Evolutionary conservation across 805 yeast species (phyloP).

Genomic region (Jamesozyma gamospora): DNA sequence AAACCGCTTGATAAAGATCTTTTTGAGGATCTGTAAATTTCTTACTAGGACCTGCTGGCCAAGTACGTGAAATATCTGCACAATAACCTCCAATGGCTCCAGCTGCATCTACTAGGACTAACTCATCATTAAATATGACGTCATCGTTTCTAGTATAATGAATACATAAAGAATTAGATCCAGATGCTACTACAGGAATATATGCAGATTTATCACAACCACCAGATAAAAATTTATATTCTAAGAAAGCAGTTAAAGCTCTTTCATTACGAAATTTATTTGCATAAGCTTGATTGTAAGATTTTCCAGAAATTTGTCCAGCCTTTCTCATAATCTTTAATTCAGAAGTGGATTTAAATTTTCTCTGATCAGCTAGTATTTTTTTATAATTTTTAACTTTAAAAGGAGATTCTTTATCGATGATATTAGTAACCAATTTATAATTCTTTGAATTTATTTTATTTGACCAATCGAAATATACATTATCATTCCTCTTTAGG

Average conservation of each 20-base stretch:
- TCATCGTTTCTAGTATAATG: slow-evolving; percentile 94
- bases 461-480: slow-evolving; percentile 44
- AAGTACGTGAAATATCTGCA: slow-evolving; percentile 90
- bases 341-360: slow-evolving; percentile 68
- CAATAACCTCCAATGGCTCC: slow-evolving; percentile 91
- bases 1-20: slow-evolving; percentile 81
- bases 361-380: slow-evolving; percentile 35
- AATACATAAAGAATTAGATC: slow-evolving; percentile 77
- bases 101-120: slow-evolving; percentile 91
- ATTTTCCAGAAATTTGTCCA: slow-evolving; percentile 71
- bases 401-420: background rate
- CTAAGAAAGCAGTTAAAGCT: slow-evolving; percentile 68
- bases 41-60: slow-evolving; percentile 67
- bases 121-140: slow-evolving; percentile 59
- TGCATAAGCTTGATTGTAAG: slow-evolving; percentile 75
- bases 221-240: slow-evolving; percentile 69
- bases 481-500: slow-evolving; percentile 37
- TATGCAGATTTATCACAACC: slow-evolving; percentile 90
- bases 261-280: slow-evolving; percentile 59
- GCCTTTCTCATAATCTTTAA: slow-evolving; percentile 72
- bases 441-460: background rate
- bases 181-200: slow-evolving; percentile 94
- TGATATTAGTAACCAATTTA: slow-evolving; percentile 7
- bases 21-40: slow-evolving; percentile 66
- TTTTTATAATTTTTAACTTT: slow-evolving; percentile 8